Evolutionary conservation across 2,329 filamentous ascomycete genomes (phyloP).

Genomic region (Colletotrichum tofieldiae): DNA sequence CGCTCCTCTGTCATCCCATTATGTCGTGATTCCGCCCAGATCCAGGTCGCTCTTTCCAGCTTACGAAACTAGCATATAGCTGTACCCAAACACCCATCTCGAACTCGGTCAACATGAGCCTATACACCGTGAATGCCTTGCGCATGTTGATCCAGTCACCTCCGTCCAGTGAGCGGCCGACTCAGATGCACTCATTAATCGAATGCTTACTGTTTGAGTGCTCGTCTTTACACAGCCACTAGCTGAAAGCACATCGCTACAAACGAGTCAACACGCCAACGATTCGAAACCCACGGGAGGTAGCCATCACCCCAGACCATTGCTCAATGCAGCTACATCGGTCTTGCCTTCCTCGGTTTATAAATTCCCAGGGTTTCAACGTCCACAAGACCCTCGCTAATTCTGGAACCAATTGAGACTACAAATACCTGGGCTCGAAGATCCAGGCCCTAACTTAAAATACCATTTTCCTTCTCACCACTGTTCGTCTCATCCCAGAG

Average conservation of each 20-base stretch:
- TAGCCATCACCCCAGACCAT: background rate
- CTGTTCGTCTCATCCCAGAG: background rate
- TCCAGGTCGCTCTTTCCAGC: background rate
- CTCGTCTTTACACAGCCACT: too few relatives aligned
- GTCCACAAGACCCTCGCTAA: background rate
- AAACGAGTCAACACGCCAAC: background rate
- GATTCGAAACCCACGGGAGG: background rate
- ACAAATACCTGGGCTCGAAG: background rate
- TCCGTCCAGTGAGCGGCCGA: too few relatives aligned
- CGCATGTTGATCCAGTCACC: background rate
- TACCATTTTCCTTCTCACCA: background rate
- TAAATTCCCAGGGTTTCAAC: background rate
- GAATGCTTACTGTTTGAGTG: too few relatives aligned
- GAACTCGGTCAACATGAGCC: background rate
- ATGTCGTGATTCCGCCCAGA: background rate
- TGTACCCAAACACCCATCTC: too few relatives aligned
- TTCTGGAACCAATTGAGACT: background rate
- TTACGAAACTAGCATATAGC: background rate
- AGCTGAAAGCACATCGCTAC: background rate
- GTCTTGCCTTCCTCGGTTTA: background rate
- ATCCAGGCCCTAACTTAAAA: background rate
- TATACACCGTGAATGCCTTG: background rate
- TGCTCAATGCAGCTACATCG: background rate
- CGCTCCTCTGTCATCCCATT: background rate
- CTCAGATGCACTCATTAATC: too few relatives aligned